Base-by-base conservation (phyloP, 75 land plant genomes). In the Azolla pinnata region DNA sequence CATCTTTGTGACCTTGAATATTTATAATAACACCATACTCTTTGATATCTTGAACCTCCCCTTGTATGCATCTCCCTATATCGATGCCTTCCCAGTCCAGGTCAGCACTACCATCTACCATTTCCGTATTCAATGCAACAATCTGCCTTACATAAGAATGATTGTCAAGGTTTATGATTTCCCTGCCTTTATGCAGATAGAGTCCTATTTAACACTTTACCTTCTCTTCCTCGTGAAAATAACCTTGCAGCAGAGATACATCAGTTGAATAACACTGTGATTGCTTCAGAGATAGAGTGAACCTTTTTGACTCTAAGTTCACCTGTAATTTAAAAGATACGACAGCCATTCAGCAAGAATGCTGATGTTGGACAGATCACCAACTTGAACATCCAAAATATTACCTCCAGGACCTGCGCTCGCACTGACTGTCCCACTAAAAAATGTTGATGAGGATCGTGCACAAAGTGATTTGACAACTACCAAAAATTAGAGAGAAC, bases 401-500 rank as follows among this genome's bases (percentile, higher is more conserved):
- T n/a, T 9, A 33, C 42, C 59, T 52, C 54, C 14, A 52, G 27
- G 12, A 52, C 77, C 56, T 81, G 81, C 49, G 82, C 66, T 32
- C 98, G 95, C 55, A 93, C 98, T 63, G 95, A 85, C 68, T 93
- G 95, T 17, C 98, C 98, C 60, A 85, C 34, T 40, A 60, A 79
- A 64, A 85, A 93, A 29, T 76, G 66, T 47, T 81, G 54, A n/a
- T 64, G 67, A 29, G 69, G 62, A 59, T 75, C 75, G 50, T 62
- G 59, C 50, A 48, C 77, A 32, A 63, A 67, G 7, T 71, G 75
- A 69, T 88, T 87, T 21, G 70, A 56, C 21, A 75, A 88, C 98
- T 93, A 32, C 59, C 67, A 33, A 35, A 35, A 5, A 35, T 5
- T 5, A 35, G 12, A 12, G 40, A 5, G 5, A 5, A 5, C 40